Percentiles rank a stretch among this genome's conserved stretches.
phyloP scores from a whole-genome alignment of 1,284 basidiomycete genomes.

The Moniliophthora roreri region DNA sequence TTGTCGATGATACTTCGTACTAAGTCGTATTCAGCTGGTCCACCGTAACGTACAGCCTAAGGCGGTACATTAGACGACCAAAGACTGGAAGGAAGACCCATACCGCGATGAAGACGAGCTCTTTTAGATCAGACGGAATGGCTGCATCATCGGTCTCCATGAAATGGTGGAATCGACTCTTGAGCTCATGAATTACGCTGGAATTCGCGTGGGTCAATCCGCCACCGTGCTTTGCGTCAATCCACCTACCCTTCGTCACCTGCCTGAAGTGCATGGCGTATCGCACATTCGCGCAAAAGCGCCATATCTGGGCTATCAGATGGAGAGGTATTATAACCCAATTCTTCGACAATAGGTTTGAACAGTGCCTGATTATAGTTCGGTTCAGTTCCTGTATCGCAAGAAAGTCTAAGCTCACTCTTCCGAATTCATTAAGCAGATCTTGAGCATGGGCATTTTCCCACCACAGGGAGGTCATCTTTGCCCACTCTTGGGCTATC shows the following conservation, averaged over 20 bases:
- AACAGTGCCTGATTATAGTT: constrained; percentile 57
- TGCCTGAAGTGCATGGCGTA: constrained; percentile 65
- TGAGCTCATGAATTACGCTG: constrained; percentile 76
- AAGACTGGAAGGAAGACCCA: constrained; percentile 13
- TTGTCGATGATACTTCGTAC: too few species aligned
- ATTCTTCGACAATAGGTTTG: constrained; percentile 73
- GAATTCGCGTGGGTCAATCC: constrained; percentile 1
- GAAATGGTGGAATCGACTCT: constrained; percentile 73
- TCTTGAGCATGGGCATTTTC: constrained; percentile 69
- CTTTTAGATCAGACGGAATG: constrained; percentile 79
- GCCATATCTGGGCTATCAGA: constrained; percentile 74
- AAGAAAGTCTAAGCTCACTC: constrained; percentile 38
- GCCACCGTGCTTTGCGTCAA: not conserved
- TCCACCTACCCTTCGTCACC: constrained; percentile 57
- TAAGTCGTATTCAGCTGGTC: constrained; percentile 58
- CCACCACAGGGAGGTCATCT: constrained; percentile 81
- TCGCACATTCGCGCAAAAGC: constrained; percentile 78
- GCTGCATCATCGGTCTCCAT: constrained; percentile 75
- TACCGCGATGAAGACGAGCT: constrained; percentile 27
- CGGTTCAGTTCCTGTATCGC: not conserved
- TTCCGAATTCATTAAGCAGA: constrained; percentile 62
- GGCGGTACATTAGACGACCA: not conserved
- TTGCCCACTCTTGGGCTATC: constrained; percentile 55
- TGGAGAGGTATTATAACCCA: constrained; percentile 78
- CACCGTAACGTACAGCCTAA: constrained; percentile 74